Evolutionary conservation across 1,284 basidiomycete genomes (phyloP).

Genomic region (Mycosarcoma mackinlayi): DNA sequence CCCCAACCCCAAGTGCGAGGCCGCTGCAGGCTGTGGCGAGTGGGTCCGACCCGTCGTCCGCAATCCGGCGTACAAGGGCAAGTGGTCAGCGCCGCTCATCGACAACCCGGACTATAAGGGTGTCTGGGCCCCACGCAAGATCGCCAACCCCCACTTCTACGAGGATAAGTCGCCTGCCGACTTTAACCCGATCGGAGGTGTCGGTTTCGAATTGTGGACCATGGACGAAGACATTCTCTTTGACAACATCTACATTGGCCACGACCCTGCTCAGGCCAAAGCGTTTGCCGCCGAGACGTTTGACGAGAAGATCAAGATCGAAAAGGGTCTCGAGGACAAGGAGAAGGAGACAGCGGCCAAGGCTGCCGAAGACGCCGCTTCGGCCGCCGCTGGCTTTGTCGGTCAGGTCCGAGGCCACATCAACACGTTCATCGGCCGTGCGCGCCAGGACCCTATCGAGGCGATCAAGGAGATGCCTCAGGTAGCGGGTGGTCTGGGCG

Average conservation of each 20-base stretch:
- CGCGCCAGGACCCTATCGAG: slow-evolving; percentile 52
- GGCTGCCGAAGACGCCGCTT: slow-evolving; percentile 32
- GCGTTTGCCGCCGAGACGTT: slow-evolving; percentile 62
- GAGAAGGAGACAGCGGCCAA: slow-evolving; percentile 34
- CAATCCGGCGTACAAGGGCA: slow-evolving; percentile 97
- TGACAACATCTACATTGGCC: slow-evolving; percentile 67
- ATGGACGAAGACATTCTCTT: slow-evolving; percentile 68
- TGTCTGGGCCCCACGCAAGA: slow-evolving; percentile 62
- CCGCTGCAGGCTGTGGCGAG: slow-evolving; percentile 90
- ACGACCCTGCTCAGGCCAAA: slow-evolving; percentile 60
- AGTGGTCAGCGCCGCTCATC: slow-evolving; percentile 92
- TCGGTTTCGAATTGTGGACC: slow-evolving; percentile 67
- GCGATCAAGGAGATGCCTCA: slow-evolving; percentile 62
- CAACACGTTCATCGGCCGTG: slow-evolving; percentile 45
- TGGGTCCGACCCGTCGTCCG: slow-evolving; percentile 91
- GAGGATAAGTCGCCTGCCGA: slow-evolving; percentile 88
- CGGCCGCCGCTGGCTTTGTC: slow-evolving; percentile 29
- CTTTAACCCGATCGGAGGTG: slow-evolving; percentile 71
- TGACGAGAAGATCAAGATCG: slow-evolving; percentile 60
- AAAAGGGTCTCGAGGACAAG: slow-evolving; percentile 57
- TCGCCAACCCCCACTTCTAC: slow-evolving; percentile 85
- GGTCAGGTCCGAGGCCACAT: slow-evolving; percentile 46
- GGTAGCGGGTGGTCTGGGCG: slow-evolving; percentile 57
- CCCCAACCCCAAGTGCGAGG: slow-evolving; percentile 79
- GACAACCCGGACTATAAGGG: slow-evolving; percentile 69